phyloP scores from a whole-genome alignment of 768 basidiomycete species.

The Tephrocybe sp. region DNA sequence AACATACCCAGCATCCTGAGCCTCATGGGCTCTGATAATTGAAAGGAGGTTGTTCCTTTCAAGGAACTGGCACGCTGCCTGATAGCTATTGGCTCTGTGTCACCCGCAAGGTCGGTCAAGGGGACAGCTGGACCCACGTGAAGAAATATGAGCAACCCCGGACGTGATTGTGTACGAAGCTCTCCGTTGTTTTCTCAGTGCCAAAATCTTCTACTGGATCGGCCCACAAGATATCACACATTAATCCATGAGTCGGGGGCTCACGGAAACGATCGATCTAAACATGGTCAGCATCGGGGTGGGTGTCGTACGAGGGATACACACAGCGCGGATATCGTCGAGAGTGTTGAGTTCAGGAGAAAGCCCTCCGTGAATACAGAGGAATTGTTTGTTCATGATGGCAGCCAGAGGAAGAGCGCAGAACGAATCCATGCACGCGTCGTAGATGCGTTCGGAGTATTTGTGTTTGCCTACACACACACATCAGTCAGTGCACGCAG shows the following conservation, averaged over 20 bases:
- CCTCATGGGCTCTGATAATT: constrained; percentile 97
- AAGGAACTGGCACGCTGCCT: constrained; percentile 95
- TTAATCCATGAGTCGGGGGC: constrained; percentile 93
- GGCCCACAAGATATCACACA: constrained; percentile 99
- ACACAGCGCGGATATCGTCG: constrained; percentile 86
- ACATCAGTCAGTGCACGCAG: background rate
- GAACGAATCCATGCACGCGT: constrained; percentile 98
- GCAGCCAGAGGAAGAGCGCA: constrained; percentile 94
- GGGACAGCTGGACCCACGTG: constrained; percentile 33
- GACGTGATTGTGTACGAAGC: constrained; percentile 94
- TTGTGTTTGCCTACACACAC: constrained; percentile 92
- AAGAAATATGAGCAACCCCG: constrained; percentile 97
- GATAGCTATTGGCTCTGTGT: constrained; percentile 56
- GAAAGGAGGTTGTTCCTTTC: constrained; percentile 96
- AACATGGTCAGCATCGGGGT: background rate
- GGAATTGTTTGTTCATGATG: constrained; percentile 99
- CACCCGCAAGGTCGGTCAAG: constrained; percentile 5
- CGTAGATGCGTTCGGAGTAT: constrained; percentile 94
- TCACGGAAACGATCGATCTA: constrained; percentile 98
- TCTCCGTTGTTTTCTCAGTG: constrained; percentile 85
- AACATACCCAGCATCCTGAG: constrained; percentile 93
- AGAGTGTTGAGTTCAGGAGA: constrained; percentile 94
- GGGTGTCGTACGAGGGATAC: constrained; percentile 25
- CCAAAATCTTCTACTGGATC: constrained; percentile 98
- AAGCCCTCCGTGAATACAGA: constrained; percentile 96